Evolutionary conservation across 257 asterid species (phyloP), one percentile per base, ranked within the genome.

Genomic region (Linaria vulgaris): DNA sequence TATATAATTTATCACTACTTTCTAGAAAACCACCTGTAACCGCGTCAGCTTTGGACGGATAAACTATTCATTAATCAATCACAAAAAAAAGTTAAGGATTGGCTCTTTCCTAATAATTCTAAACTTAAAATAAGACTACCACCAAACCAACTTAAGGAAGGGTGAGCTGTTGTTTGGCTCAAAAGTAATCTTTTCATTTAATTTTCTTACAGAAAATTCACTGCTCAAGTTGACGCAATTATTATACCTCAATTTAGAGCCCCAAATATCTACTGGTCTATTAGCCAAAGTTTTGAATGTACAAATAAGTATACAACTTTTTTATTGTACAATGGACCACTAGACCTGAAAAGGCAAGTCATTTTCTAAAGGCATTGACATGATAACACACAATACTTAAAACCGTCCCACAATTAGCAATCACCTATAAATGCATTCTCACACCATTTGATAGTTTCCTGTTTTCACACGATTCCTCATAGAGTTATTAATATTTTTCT

Each of bases 381-480:
- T 70, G 73, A 74, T 72, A 64, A 66, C 48, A 50, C 78, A 71
- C 58, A 63, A 64, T 41, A 69, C 62, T 22, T 46, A 55, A 74
- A 71, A 63, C 59, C 72, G 58, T 64, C 76, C 78, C 82, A 59
- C 47, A 67, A 54, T 74, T 68, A 61, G 63, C 68, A 69, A 61
- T 68, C 75, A 9, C 76, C 30, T 30, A 69, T 74, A 63, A 76
- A 74, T 68, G 80, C 79, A 59, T 69, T 65, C 73, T 71, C 66
- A 73, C 68, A n/a, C 51, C 48, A n/a, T n/a, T 34, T 34, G 5
- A 34, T 7, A 61, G 75, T 63, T 69, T 75, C 69, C 85, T 63
- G 34, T 19, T 68, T 76, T 38, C 76, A 78, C 87, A 83, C 84
- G 82, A 68, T 69, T 78, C 67, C 54, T 69, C 47, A 43, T 57